Base-by-base conservation (phyloP, 176 grass and related monocot species). In the Oryza australiensis region DNA sequence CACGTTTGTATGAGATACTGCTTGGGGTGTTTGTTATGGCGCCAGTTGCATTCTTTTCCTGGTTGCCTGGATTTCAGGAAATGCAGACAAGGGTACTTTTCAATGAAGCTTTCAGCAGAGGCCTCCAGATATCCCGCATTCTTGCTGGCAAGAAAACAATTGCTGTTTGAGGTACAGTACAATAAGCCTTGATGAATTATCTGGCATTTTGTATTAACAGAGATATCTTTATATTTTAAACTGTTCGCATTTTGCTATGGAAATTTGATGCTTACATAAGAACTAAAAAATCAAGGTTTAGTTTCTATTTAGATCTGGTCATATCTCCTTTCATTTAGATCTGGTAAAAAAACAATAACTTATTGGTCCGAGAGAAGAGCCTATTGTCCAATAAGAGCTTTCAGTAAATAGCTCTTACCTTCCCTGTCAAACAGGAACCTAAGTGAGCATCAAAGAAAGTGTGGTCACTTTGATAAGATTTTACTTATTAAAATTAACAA, bases 81-180 rank as follows among this genome's bases (percentile, higher is more conserved):
- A 98, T 98, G 95, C 92, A 98, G 79, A 95, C 95, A 12, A 93
- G 95, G 79, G 89, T 98, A 68, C 83, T 98, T 83, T 98, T 98
- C 88, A 95, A 95, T 77, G 95, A 98, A 89, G 95, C 90, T 68
- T 98, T 98, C 75, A 98, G 92, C 80, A 86, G 95, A 85, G 95
- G 95, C 5, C 95, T 98, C 74, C 92, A 95, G 83, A 93, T 95
- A 89, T 98, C 95, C 35, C 90, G 92, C 57, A 94, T 98, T 84
- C 73, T 98, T 83, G 80, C 90, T 78, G 95, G 90, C 37, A 98
- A 95, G 86, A 95, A 91, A 75, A 15, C 88, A 73, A 84, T 91
- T 81, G 66, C 78, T n/a, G 74, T 80, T 91, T 98, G 88, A 98
- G 92, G 92, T 98, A 98, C 83, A 82, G 77, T 13, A 75, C 64